Base-by-base conservation (phyloP, 306 rosid species). In the Amphicarpaea edgeworthii region DNA sequence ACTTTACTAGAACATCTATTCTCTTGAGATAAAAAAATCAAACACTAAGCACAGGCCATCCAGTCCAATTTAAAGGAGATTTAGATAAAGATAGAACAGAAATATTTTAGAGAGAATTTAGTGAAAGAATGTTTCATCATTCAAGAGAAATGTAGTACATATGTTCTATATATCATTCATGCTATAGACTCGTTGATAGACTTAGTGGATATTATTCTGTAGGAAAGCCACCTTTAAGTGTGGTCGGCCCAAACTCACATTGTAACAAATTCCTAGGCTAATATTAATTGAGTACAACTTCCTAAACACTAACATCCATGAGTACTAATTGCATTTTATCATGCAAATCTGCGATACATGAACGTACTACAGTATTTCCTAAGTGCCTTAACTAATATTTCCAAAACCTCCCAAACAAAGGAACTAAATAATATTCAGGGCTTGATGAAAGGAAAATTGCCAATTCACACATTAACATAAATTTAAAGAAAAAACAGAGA, bases 401-500 rank as follows among this genome's bases (percentile, higher is more conserved):
- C 10, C 10, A 23, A 23, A 24, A 57, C 28, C 2, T 38, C 51
- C 40, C 40, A 7, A 46, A 41, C 21, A 59, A 19, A 69, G 8
- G 12, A 54, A 42, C 20, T 12, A 16, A 46, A 21, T 19, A 45
- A 28, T 30, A 71, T 70, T 81, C 15, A 20, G 21, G 40, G 32
- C 26, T 41, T 58, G 16, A 21, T 5, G 50, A 74, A 16, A 24
- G 54, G 40, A 47, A 75, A 54, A 32, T 54, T 34, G 41, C 34
- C 79, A 55, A 70, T 8, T 15, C 62, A 70, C 17, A 71, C 9
- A 34, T 34, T 41, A 63, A 40, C 70, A 23, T 19, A 72, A 51
- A 9, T 74, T 49, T 23, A 69, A 15, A 54, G 40, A 11, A 20
- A 73, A 32, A 19, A 63, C 6, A 75, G 37, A 15, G 30, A 19